Base-by-base conservation (phyloP, 352 stramenopile genomes). In the Pythium biforme region DNA sequence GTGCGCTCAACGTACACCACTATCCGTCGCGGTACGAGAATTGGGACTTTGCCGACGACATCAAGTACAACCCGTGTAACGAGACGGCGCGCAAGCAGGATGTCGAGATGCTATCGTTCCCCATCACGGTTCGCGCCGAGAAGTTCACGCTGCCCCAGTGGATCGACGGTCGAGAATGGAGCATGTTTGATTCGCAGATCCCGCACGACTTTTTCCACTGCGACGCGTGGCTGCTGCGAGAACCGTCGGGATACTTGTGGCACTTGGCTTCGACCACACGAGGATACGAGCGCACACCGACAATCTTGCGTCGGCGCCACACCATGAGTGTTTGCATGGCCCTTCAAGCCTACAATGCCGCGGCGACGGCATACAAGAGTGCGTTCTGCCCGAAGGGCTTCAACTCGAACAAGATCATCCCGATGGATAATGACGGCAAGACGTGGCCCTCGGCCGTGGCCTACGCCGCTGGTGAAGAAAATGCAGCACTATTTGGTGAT, bases 11-110 rank as follows among this genome's bases (percentile, higher is more conserved):
- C 54, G 72, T 95, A 9, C 82, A 90, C 58, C 73, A 89, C 58
- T 95, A 93, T 55, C 71, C 80, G 22, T 95, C 83, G 48, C 83
- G 85, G 4, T 92, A 90, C 56, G 83, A 93, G 59, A 93, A 95
- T 71, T 95, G 86, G 86, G 83, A 95, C 55, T 92, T 93, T 62
- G 83, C 82, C 4, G 86, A 95, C 52, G 81, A 93, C 45, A 76
- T 90, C 47, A 77, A 87, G 59, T 72, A 85, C 69, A 93, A 95
- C 40, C 86, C 83, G 6, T 88, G 81, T 62, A 76, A 76, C n/a
- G 73, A 83, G 50, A 71, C 48, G 0, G 67, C 73, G 0, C 47
- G 70, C 39, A 53, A 54, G 6, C 56, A 67, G 6, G 70, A 79
- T 45, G 63, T 87, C n/a, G 79, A 76, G 11, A 50, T 92, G n/a